Conservation (phyloP, 2,329 filamentous ascomycete genomes). For the Emmonsiellopsis sp. region DNA sequence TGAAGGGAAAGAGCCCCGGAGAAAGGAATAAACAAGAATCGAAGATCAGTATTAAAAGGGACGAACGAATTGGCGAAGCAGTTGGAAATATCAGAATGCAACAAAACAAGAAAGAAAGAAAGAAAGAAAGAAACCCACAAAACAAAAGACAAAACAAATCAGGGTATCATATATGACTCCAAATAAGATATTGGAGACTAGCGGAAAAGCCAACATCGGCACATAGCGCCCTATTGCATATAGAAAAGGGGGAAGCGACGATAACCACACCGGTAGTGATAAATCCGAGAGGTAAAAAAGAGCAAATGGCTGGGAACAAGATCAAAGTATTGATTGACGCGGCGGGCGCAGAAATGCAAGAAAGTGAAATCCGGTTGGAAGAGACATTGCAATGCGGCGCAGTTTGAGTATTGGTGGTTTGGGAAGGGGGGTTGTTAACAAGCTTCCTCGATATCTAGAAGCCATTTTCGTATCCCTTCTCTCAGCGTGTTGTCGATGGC, state of each 20-base stretch:
- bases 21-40: neutral
- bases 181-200: neutral
- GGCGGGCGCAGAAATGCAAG: neutral
- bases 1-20: too few relatives aligned
- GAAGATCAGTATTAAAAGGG: too few relatives aligned
- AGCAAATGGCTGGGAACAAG: neutral
- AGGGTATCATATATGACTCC: conserved; percentile 1
- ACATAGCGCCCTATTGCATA: neutral
- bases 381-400: too few relatives aligned
- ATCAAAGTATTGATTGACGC: neutral
- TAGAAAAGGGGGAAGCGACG: neutral
- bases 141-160: neutral
- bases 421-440: conserved; percentile 17
- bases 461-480: conserved; percentile 49
- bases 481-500: conserved; percentile 43
- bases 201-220: neutral
- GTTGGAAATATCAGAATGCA: neutral
- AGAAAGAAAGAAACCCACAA: neutral
- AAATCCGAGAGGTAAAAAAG: neutral
- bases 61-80: too few relatives aligned
- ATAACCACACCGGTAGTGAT: neutral
- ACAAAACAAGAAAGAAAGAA: neutral
- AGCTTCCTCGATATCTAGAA: conserved; percentile 41
- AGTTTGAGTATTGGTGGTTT: too few relatives aligned
- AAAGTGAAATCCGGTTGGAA: neutral